Conservation (phyloP, 2,329 filamentous ascomycete genomes). For the Aciculosporium take region DNA sequence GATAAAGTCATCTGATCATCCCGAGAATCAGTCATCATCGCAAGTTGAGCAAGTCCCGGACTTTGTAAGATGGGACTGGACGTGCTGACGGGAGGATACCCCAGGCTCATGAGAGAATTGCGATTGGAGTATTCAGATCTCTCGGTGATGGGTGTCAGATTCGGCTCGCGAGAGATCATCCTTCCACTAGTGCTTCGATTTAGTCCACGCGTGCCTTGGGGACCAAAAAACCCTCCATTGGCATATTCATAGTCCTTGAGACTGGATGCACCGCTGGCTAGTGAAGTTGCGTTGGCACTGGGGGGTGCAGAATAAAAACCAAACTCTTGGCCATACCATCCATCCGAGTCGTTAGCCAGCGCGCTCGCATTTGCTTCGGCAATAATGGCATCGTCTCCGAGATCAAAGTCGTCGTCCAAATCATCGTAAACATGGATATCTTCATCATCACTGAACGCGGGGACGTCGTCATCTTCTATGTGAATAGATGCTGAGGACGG, state of each 20-base stretch:
- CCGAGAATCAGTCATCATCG: conserved; percentile 41
- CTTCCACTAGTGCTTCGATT: conserved; percentile 60
- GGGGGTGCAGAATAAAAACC: conserved; percentile 70
- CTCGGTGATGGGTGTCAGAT: conserved; percentile 90
- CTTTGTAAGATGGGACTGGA: conserved; percentile 40
- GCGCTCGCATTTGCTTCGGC: conserved; percentile 91
- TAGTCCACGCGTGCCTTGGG: conserved; percentile 40
- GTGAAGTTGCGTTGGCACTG: conserved; percentile 27
- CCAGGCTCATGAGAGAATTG: conserved; percentile 72
- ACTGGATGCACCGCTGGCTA: conserved; percentile 21
- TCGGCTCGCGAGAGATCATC: conserved; percentile 67
- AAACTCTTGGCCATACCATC: conserved; percentile 92
- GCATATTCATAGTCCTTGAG: conserved; percentile 42
- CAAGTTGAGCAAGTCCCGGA: conserved; percentile 65
- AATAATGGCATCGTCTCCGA: conserved; percentile 82
- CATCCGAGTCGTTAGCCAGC: conserved; percentile 80
- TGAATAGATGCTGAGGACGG: conserved; percentile 13
- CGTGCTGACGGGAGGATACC: conserved; percentile 25
- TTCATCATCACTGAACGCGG: conserved; percentile 7
- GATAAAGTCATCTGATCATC: conserved; percentile 62
- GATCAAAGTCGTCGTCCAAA: conserved; percentile 49
- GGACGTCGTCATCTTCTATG: conserved; percentile 1
- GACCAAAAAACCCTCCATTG: conserved; percentile 81
- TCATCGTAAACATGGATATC: conserved; percentile 39
- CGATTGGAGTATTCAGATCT: conserved; percentile 90